Evolutionary conservation across 2,329 filamentous ascomycete species (phyloP).

Genomic region (Sclerotinia borealis): DNA sequence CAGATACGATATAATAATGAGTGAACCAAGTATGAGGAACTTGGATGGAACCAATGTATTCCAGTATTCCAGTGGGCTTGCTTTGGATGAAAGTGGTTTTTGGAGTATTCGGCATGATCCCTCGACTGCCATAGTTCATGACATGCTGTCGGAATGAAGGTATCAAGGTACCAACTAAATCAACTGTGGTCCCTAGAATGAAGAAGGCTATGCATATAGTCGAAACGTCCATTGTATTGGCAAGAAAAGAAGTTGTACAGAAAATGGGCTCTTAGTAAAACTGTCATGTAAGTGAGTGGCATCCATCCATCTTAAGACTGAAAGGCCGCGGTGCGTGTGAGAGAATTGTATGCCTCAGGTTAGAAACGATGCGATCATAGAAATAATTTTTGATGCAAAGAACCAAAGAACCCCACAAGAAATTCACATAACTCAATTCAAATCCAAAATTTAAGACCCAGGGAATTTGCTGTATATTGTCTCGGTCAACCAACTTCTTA

Average conservation of each 20-base stretch:
- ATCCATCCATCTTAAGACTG: neutral
- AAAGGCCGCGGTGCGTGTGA: neutral
- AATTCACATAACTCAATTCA: slow-evolving; percentile 1
- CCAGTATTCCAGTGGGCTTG: slow-evolving; percentile 12
- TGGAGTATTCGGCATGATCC: slow-evolving; percentile 12
- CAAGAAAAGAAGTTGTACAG: neutral
- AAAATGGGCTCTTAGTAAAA: neutral
- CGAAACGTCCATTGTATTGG: slow-evolving; percentile 22
- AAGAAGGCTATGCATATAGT: slow-evolving; percentile 29
- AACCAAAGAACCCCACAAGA: neutral
- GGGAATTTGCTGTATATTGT: neutral
- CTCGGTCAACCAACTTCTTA: neutral
- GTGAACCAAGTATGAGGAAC: slow-evolving; percentile 87
- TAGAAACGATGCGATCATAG: neutral
- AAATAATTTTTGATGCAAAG: slow-evolving; percentile 3
- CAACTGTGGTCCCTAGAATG: slow-evolving; percentile 22
- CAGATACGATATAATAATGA: slow-evolving; percentile 76
- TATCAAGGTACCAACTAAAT: slow-evolving; percentile 26
- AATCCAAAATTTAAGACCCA: neutral
- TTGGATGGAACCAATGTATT: slow-evolving; percentile 28
- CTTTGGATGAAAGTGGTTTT: neutral
- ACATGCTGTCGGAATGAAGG: slow-evolving; percentile 28
- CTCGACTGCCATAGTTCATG: slow-evolving; percentile 31
- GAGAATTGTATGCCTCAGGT: neutral
- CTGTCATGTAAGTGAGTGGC: neutral